Base-by-base conservation (phyloP, 23 red algal species). In the Gracilariopsis chorda region DNA sequence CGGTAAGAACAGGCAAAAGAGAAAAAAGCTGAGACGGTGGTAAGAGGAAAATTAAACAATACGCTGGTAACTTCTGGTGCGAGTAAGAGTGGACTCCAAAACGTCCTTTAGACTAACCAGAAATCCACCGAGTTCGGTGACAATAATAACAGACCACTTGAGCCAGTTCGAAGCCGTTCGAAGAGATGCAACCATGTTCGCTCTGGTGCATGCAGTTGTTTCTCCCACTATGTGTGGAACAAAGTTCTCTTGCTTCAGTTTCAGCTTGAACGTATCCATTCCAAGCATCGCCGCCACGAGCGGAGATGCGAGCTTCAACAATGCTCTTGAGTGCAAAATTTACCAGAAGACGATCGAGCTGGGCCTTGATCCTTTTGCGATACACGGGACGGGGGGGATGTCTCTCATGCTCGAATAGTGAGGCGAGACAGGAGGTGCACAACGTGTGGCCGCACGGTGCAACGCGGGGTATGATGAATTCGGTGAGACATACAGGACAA, bases 31-130 rank as follows among this genome's bases (percentile, higher is more conserved):
- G n/a, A n/a, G n/a, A n/a, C n/a, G n/a, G n/a, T n/a, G n/a, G n/a
- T n/a, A n/a, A n/a, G n/a, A n/a, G n/a, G n/a, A 3, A 27, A 20
- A 7, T 58, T 28, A 89, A 16, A 89, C 85, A 37, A 89, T 74
- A 17, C 85, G 85, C 34, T 89, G 85, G 35, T 78, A 89, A 43
- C 85, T 39, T 53, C 85, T 77, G 23, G 76, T 39, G 33, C 85
- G 36, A 46, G 67, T 69, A 28, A 69, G 72, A 23, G 68, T 30
- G 21, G 59, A 52, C 24, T 91, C 88, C 3, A 91, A 43, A 16
- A 91, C 88, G 39, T 91, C 88, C 63, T 91, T 91, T 36, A 91
- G 51, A 91, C 88, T 91, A 0, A 91, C 88, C 36, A 91, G 88
- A 72, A 91, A 91, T 9, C 74, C 88, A 20, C 88, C 88, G 43